These are phyloP conservation scores for Plasmodium sp. DNA, from an alignment of 169 alveolate species.

Conservation along the genomic window DNA sequence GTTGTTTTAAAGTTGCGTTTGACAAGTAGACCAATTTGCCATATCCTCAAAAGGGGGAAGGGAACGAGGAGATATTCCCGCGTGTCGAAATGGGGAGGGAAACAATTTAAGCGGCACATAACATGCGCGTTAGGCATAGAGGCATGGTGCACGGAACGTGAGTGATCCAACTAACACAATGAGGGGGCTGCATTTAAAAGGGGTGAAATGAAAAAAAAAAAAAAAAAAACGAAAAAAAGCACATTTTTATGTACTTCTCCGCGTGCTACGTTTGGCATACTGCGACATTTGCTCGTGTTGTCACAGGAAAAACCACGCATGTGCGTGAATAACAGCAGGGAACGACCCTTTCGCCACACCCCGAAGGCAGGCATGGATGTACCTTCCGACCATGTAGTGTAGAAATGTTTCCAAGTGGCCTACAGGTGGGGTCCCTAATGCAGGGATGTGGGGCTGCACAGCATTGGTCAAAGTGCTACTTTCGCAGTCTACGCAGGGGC, in stretches of 20 bases:
- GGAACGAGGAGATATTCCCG: neutral
- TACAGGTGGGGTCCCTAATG: neutral
- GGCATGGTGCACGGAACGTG: neutral
- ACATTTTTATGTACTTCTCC: neutral
- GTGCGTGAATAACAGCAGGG: neutral
- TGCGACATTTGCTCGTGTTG: neutral
- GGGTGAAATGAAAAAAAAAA: neutral
- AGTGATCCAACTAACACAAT: neutral
- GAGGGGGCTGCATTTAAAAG: neutral
- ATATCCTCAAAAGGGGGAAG: neutral
- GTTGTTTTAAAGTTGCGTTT: neutral
- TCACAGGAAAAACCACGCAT: neutral
- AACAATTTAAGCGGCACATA: neutral
- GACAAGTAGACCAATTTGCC: neutral
- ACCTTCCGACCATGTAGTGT: neutral
- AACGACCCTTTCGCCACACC: neutral
- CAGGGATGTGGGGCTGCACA: neutral
- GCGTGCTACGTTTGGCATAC: neutral
- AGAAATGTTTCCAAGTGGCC: neutral
- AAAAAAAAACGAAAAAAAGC: neutral
- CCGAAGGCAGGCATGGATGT: neutral
- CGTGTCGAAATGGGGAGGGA: neutral
- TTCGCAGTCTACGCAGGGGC: neutral
- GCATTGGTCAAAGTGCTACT: neutral
- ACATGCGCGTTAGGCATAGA: neutral